Evolutionary conservation across 2,329 filamentous ascomycete species (phyloP).

Genomic region (Fusarium albosuccineum): DNA sequence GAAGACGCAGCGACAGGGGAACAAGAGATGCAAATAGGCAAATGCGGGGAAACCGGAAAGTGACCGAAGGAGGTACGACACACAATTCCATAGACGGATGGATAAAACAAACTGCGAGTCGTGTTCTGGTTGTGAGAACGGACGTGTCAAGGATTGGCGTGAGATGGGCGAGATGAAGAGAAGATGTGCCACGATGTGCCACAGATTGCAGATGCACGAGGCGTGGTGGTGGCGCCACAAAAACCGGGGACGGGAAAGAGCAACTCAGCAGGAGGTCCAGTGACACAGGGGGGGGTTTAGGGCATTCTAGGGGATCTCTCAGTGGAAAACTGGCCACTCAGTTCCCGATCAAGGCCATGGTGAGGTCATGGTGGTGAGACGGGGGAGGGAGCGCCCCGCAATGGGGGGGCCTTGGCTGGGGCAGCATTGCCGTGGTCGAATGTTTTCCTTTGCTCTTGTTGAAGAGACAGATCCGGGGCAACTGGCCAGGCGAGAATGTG

Average conservation of each 20-base stretch:
- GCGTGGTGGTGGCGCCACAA: slow-evolving; percentile 28
- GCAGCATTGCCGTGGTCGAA: slow-evolving; percentile 34
- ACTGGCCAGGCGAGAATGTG: slow-evolving; percentile 8
- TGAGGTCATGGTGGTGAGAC: slow-evolving; percentile 47
- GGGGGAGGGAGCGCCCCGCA: slow-evolving; percentile 23
- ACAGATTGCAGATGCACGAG: slow-evolving; percentile 17
- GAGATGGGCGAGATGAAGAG: slow-evolving; percentile 8
- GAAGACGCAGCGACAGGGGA: neutral
- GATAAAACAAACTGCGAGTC: slow-evolving; percentile 11
- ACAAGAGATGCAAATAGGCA: neutral
- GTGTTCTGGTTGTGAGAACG: slow-evolving; percentile 15
- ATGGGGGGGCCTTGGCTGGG: slow-evolving; percentile 20
- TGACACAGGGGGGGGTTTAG: neutral
- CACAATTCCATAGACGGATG: neutral
- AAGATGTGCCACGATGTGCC: slow-evolving; percentile 23
- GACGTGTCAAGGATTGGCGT: slow-evolving; percentile 5
- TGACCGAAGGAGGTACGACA: slow-evolving; percentile 21
- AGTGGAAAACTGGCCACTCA: slow-evolving; percentile 20
- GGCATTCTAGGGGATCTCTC: slow-evolving; percentile 14
- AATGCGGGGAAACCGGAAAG: slow-evolving; percentile 32
- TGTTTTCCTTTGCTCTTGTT: slow-evolving; percentile 22
- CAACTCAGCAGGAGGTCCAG: slow-evolving; percentile 10
- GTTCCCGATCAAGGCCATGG: slow-evolving; percentile 27
- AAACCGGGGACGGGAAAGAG: slow-evolving; percentile 18
- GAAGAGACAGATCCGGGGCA: slow-evolving; percentile 22